Percentiles rank a stretch among this genome's conserved stretches.
These are phyloP conservation scores for Ichthyophonus hoferi DNA, from an alignment of 208 protist species.

Conservation along the genomic window DNA sequence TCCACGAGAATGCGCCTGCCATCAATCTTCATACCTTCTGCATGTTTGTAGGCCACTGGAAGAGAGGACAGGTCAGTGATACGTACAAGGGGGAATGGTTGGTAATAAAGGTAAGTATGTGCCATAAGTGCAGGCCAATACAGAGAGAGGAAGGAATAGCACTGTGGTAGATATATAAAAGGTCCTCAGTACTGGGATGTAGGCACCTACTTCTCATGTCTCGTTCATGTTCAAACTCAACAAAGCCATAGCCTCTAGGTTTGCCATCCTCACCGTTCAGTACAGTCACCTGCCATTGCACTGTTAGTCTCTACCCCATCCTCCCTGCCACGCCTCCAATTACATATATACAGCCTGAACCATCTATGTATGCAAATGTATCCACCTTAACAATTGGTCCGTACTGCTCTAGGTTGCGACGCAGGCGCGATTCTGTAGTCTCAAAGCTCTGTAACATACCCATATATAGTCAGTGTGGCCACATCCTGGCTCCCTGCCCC, in stretches of 20 bases:
- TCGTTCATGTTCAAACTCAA: slow-evolving; percentile 16
- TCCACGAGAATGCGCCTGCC: background rate
- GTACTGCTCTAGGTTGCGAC: background rate
- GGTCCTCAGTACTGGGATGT: no score
- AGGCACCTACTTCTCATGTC: slow-evolving; percentile 17
- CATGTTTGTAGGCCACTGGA: slow-evolving; percentile 9
- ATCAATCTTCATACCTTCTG: slow-evolving; percentile 33
- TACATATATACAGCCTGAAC: background rate
- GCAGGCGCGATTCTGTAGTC: background rate
- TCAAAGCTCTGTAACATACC: slow-evolving; percentile 6
- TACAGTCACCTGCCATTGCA: background rate
- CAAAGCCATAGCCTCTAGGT: slow-evolving; percentile 24
- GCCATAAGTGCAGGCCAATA: no score
- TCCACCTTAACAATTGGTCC: background rate
- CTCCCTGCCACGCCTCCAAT: background rate
- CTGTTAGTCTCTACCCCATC: background rate
- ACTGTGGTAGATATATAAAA: no score
- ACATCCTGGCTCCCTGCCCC: no score
- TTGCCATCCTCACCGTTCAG: background rate
- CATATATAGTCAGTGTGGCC: no score
- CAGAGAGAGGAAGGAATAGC: no score
- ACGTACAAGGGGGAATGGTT: no score
- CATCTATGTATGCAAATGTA: background rate
- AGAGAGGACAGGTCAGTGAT: no score
- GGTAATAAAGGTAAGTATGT: no score